A percentile compares a stretch with the other conserved stretches of the same genome.
These are phyloP conservation scores for Ustilago lituana DNA, from an alignment of 1,284 basidiomycete species.

Conservation along the genomic window DNA sequence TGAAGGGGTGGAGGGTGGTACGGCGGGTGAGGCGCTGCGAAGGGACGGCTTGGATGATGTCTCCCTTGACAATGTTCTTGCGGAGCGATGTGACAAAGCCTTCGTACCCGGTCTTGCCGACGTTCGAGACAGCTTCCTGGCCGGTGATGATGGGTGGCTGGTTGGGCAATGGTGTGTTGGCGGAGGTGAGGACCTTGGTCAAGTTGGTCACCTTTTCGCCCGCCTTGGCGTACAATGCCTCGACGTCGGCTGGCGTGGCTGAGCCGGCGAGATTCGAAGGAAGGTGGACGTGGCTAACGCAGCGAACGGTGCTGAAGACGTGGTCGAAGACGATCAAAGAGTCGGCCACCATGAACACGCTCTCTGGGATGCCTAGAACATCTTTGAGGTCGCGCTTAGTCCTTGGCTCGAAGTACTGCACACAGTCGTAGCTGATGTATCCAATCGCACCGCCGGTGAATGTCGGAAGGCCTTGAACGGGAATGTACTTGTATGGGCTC, in stretches of 20 bases:
- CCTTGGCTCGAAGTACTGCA: constrained; percentile 86
- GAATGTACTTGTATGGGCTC: constrained; percentile 85
- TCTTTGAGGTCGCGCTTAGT: constrained; percentile 74
- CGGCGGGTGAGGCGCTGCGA: constrained; percentile 87
- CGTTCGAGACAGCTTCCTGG: constrained; percentile 78
- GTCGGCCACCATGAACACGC: constrained; percentile 95
- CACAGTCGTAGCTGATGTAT: constrained; percentile 95
- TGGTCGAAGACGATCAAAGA: constrained; percentile 96
- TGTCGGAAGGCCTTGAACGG: constrained; percentile 87
- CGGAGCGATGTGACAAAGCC: constrained; percentile 90
- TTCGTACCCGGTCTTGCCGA: constrained; percentile 93
- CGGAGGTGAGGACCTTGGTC: constrained; percentile 30
- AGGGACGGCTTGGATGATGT: constrained; percentile 99
- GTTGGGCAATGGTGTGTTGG: constrained; percentile 72
- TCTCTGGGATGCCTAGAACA: constrained; percentile 87
- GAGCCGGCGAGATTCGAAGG: constrained; percentile 72
- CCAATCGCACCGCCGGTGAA: constrained; percentile 98
- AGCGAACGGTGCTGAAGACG: constrained; percentile 92
- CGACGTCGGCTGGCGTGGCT: constrained; percentile 70
- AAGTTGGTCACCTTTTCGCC: constrained; percentile 38
- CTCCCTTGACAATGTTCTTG: constrained; percentile 91
- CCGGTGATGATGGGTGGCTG: constrained; percentile 69
- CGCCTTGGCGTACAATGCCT: constrained; percentile 47
- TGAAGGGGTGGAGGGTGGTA: constrained; percentile 93
- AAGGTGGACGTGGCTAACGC: constrained; percentile 89